Conservation (phyloP, 2,329 filamentous ascomycete species). For the Myotisia sp. region DNA sequence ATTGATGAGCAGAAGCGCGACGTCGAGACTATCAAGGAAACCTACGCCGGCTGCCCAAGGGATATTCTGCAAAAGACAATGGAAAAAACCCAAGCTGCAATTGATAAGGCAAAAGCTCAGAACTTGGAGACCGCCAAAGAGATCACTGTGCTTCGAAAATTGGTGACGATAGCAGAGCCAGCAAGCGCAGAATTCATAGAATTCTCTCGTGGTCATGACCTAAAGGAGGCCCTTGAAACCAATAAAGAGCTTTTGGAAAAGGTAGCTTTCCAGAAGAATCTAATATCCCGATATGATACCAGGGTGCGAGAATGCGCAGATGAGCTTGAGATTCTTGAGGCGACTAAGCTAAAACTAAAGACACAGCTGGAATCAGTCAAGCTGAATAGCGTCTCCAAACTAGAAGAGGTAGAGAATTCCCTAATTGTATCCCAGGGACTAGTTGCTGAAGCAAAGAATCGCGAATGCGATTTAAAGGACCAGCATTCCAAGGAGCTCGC, state of each 20-base stretch:
- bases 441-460: not conserved
- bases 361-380: not conserved
- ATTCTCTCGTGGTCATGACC: slow-evolving; percentile 2
- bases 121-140: slow-evolving; percentile 4
- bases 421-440: not conserved
- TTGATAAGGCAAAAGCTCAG: slow-evolving; percentile 1
- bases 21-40: not conserved
- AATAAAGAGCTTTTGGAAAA: slow-evolving; percentile 1
- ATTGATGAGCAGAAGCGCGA: slow-evolving; percentile 1
- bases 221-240: slow-evolving; percentile 1
- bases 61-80: not conserved
- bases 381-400: not conserved
- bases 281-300: not conserved
- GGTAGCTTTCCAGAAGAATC: not conserved
- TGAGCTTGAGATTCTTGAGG: not conserved
- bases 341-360: not conserved
- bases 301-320: not conserved
- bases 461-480: not conserved
- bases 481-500: not conserved
- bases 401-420: slow-evolving; percentile 1
- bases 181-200: not conserved
- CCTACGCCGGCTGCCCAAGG: not conserved
- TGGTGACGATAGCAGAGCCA: slow-evolving; percentile 1
- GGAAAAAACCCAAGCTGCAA: not conserved
- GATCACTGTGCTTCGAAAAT: slow-evolving; percentile 1